Base-by-base conservation (phyloP, 768 basidiomycete genomes). In the Goffeauzyma gilvescens region DNA sequence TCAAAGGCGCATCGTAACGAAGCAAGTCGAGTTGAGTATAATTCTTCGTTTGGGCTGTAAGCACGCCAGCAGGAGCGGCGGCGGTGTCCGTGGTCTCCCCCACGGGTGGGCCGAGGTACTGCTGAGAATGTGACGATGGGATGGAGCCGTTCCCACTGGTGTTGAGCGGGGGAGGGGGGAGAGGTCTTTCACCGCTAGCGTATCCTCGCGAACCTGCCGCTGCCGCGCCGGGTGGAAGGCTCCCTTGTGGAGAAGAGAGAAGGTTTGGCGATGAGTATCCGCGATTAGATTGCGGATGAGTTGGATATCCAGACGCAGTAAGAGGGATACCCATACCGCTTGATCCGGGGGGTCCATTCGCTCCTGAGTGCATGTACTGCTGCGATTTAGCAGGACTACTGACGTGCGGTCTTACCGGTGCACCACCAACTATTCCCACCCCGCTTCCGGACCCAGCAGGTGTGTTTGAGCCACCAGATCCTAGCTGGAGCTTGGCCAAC, bases 1-100 rank as follows among this genome's bases (percentile, higher is more conserved):
- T 87, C 59, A 90, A 76, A 13, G 90, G 89, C 33, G 89, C 89
- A 67, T 98, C 93, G 50, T 87, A 87, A 67, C 89, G 89, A 65
- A 93, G 85, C 49, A 98, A 69, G 70, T 98, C 93, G 22, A 63
- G 48, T 32, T 59, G 56, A 22, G 61, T 54, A 36, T 58, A 63
- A 45, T 58, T 60, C 50, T 60, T 63, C 34, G 38, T 53, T 23
- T 49, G 18, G 15, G 21, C 18, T 7, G 18, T 38, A 21, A 10
- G 18, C 21, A 21, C 18, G 21, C 22, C n/a, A 38, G 9, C 22
- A 8, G n/a, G n/a, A n/a, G n/a, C n/a, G n/a, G n/a, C n/a, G n/a
- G n/a, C n/a, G n/a, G n/a, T n/a, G n/a, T n/a, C n/a, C n/a, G n/a
- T n/a, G n/a, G n/a, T n/a, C n/a, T n/a, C n/a, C n/a, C n/a, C n/a